phyloP scores from a whole-genome alignment of 1,284 basidiomycete genomes.

The Trichosporon asahii region DNA sequence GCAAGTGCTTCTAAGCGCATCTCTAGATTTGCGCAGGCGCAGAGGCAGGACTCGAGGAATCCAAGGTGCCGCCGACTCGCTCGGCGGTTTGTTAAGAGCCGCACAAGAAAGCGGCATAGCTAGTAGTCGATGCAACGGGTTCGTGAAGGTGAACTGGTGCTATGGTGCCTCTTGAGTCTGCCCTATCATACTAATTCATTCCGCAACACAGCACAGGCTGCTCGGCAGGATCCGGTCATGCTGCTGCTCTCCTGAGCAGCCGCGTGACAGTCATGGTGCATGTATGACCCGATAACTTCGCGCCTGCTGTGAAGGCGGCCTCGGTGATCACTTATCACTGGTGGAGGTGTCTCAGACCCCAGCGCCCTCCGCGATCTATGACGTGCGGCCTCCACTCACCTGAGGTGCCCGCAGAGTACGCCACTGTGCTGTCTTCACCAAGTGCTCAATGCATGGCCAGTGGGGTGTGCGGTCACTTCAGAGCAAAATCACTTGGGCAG shows the following conservation, averaged over 20 bases:
- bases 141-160: conserved; percentile 3
- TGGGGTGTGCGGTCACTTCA: too few relatives aligned
- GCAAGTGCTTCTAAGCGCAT: conserved; percentile 45
- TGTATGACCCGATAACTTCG: too few relatives aligned
- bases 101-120: conserved; percentile 2
- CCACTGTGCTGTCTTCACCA: neutral
- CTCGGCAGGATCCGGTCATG: too few relatives aligned
- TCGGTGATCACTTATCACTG: neutral
- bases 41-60: neutral
- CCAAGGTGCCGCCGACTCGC: conserved; percentile 1
- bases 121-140: conserved; percentile 3
- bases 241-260: too few relatives aligned
- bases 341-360: neutral
- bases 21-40: neutral
- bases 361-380: neutral
- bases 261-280: too few relatives aligned
- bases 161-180: neutral
- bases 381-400: neutral
- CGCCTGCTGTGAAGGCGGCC: neutral
- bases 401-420: neutral
- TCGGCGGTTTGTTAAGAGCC: conserved; percentile 1
- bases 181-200: neutral
- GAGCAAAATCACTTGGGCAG: too few relatives aligned
- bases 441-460: too few relatives aligned
- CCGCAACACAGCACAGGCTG: too few relatives aligned